Conservation (phyloP, 2,329 filamentous ascomycete species). For the Penicillium sp. region DNA sequence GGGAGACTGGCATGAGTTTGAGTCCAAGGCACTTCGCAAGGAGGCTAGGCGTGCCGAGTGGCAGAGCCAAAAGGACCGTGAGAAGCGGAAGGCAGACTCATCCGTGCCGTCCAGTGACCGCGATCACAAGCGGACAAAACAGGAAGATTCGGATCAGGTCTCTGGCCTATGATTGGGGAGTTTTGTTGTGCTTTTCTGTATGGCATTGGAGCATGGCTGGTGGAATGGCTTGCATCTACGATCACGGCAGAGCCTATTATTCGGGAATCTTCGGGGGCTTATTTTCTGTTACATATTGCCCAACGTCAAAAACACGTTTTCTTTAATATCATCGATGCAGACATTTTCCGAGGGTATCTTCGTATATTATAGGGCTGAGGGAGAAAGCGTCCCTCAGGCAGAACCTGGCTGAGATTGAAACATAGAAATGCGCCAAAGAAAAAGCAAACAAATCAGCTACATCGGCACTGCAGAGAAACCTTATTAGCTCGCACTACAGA, state of each 20-base stretch:
- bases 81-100: slow-evolving; percentile 48
- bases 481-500: background rate
- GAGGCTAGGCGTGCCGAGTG: slow-evolving; percentile 57
- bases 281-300: slow-evolving; percentile 18
- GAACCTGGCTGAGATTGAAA: background rate
- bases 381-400: background rate
- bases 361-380: background rate
- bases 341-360: background rate
- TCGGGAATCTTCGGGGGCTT: slow-evolving; percentile 11
- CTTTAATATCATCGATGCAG: background rate
- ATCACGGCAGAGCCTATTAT: slow-evolving; percentile 10
- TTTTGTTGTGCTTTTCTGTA: slow-evolving; percentile 7
- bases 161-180: background rate
- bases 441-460: background rate
- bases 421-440: background rate
- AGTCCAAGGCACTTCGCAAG: slow-evolving; percentile 89
- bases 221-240: slow-evolving; percentile 17
- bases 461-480: background rate
- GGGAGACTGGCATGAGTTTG: slow-evolving; percentile 98
- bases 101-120: slow-evolving; percentile 36
- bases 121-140: slow-evolving; percentile 39
- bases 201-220: slow-evolving; percentile 11
- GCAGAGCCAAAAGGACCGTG: slow-evolving; percentile 44
- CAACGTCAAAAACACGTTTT: slow-evolving; percentile 1
- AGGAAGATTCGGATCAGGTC: slow-evolving; percentile 26